phyloP scores from a whole-genome alignment of 768 basidiomycete species.

The Cystobasidium ongulense region DNA sequence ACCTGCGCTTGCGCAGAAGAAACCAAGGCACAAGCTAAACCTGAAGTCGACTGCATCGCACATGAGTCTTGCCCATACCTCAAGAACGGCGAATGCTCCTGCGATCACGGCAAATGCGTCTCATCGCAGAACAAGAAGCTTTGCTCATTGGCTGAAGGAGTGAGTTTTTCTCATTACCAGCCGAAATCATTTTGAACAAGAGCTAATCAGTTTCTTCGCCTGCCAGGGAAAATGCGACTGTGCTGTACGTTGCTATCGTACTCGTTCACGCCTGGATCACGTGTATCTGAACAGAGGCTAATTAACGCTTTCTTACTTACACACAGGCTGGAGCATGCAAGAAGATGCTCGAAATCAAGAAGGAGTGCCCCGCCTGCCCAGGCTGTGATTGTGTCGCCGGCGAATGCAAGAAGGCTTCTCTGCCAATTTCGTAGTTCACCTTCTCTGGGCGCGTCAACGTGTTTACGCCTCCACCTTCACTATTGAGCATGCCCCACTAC shows the following conservation, averaged over 20 bases:
- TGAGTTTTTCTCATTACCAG: not conserved
- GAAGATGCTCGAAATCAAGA: conserved; percentile 20
- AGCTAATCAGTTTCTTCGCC: not conserved
- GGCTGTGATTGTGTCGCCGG: conserved; percentile 24
- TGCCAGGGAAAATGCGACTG: conserved; percentile 23
- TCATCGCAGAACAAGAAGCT: conserved; percentile 27
- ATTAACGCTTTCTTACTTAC: not conserved
- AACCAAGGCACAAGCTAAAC: not conserved
- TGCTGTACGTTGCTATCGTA: not conserved
- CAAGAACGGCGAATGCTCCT: conserved; percentile 24
- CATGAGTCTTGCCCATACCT: conserved; percentile 13
- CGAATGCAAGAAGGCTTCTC: conserved; percentile 21
- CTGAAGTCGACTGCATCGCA: conserved; percentile 16
- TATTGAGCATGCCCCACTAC: not conserved
- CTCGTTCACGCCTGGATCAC: not conserved
- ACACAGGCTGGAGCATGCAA: conserved; percentile 22
- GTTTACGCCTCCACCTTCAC: not conserved
- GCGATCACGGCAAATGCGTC: conserved; percentile 10
- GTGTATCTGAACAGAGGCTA: not conserved
- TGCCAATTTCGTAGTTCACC: conserved; percentile 10
- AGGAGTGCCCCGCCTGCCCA: conserved; percentile 15
- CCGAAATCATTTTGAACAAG: not conserved
- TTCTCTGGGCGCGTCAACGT: too few relatives aligned
- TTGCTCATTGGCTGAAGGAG: conserved; percentile 20
- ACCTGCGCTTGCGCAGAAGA: conserved; percentile 26